These are phyloP conservation scores for Lophiotrema nucula DNA, from an alignment of 495 filamentous ascomycete species.

Conservation along the genomic window DNA sequence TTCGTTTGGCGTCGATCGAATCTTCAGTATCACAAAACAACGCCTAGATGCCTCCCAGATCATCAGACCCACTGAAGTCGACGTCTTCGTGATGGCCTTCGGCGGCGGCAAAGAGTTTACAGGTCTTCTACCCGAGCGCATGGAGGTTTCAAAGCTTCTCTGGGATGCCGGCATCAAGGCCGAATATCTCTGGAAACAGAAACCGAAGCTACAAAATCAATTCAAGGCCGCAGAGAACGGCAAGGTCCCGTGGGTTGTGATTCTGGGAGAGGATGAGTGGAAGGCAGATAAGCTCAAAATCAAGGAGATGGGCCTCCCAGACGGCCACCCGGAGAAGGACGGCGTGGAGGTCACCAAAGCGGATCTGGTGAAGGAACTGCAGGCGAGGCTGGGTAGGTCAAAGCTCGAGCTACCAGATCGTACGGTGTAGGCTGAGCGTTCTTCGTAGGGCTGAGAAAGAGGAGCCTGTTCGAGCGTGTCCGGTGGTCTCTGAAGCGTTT, in stretches of 20 bases:
- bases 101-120: conserved; percentile 84
- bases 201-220: conserved; percentile 73
- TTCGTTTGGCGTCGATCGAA: conserved; percentile 92
- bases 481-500: too few species aligned
- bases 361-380: conserved; percentile 63
- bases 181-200: conserved; percentile 75
- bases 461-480: too few species aligned
- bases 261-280: conserved; percentile 79
- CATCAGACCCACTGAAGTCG: conserved; percentile 70
- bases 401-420: conserved; percentile 11
- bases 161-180: conserved; percentile 83
- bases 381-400: conserved; percentile 41
- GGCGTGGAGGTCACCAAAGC: conserved; percentile 66
- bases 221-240: conserved; percentile 76
- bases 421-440: conserved; percentile 5
- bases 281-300: conserved; percentile 72
- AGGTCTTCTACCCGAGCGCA: conserved; percentile 76
- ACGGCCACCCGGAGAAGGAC: conserved; percentile 83
- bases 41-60: conserved; percentile 54
- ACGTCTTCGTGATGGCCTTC: conserved; percentile 90
- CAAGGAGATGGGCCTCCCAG: conserved; percentile 77
- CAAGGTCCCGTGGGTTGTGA: conserved; percentile 70
- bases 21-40: conserved; percentile 86
- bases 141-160: conserved; percentile 66
- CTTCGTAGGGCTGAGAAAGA: too few species aligned